Percentiles rank a stretch among this genome's conserved stretches.
Evolutionary conservation across 2,329 filamentous ascomycete genomes (phyloP).

Genomic region (Penicillium sp.): DNA sequence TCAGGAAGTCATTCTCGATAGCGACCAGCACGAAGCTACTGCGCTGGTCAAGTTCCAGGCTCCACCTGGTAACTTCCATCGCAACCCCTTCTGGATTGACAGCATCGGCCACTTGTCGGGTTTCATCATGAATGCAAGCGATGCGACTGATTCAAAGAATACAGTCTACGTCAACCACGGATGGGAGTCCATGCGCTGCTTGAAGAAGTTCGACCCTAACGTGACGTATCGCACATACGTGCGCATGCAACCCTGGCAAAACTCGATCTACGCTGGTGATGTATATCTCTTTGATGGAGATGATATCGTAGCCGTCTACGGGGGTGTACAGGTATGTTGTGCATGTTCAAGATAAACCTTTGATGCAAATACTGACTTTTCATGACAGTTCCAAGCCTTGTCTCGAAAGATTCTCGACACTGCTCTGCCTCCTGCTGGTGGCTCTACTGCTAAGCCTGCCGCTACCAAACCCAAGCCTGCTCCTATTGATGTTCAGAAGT

Average conservation of each 20-base stretch:
- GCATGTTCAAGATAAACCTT: neutral
- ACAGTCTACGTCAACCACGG: slow-evolving; percentile 65
- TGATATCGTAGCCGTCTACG: slow-evolving; percentile 57
- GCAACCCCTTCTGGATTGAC: slow-evolving; percentile 63
- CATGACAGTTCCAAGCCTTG: slow-evolving; percentile 44
- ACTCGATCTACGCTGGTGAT: slow-evolving; percentile 60
- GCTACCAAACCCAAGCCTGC: slow-evolving; percentile 25
- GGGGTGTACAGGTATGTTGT: slow-evolving; percentile 47
- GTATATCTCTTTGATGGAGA: slow-evolving; percentile 63
- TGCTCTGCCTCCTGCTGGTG: slow-evolving; percentile 41
- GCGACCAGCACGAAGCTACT: slow-evolving; percentile 58
- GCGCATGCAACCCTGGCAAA: slow-evolving; percentile 57
- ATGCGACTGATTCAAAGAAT: slow-evolving; percentile 60
- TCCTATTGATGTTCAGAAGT: slow-evolving; percentile 32
- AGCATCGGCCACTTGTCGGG: slow-evolving; percentile 60
- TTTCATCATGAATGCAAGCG: slow-evolving; percentile 63
- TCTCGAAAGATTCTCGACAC: slow-evolving; percentile 45
- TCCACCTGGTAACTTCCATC: slow-evolving; percentile 58
- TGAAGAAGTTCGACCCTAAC: slow-evolving; percentile 54
- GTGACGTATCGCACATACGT: slow-evolving; percentile 63
- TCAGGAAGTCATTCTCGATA: slow-evolving; percentile 61
- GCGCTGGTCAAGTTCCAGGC: slow-evolving; percentile 58
- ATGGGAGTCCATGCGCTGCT: slow-evolving; percentile 61
- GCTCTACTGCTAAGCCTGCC: slow-evolving; percentile 21
- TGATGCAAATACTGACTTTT: slow-evolving; percentile 10